Evolutionary conservation across 2,329 filamentous ascomycete genomes (phyloP), one percentile per base, ranked within the genome.

Genomic region (Aspergillus novoparasiticus): DNA sequence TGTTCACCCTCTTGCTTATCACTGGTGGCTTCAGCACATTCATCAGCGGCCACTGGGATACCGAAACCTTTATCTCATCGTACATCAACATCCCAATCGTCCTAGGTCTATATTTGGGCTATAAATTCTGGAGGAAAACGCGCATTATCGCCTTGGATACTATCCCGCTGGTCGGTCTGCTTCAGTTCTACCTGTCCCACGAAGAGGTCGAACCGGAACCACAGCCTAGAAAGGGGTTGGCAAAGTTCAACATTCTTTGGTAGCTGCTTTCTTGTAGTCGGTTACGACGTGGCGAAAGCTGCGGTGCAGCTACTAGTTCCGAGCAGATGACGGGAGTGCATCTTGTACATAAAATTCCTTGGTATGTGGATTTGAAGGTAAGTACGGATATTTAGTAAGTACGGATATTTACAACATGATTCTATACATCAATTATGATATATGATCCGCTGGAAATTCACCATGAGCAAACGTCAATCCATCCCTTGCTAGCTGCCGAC

Each of bases 21-120:
- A 88, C 90, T 60, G 90, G 90, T 66, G 90, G 89, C 1, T 92
- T 91, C 74, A 83, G 87, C 6, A 70, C 68, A 1, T 74, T 74
- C 23, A 67, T 72, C 26, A 63, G 68, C 9, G 67, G 67, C 0
- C 58, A 69, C 30, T 73, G 71, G 71, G 61, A 32, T 39, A 84
- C 89, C 10, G 91, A 92, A 72, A 88, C 87, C 70, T 85, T 86
- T 0, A 77, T 82, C 60, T 85, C 85, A 0, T 80, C 83, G 0
- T 89, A 89, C 68, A 79, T 88, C 26, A 85, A 86, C n/a, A 82
- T 89, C 28, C 85, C 85, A 0, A 81, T 87, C 28, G 87, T 88
- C 66, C 68, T 86, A 1, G 65, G 73, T 3, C 59, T 87, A n/a
- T 87, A 85, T 66, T 74, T 81, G n/a, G 79, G 76, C 5, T 84